phyloP scores from a whole-genome alignment of 352 stramenopile species.

The Phytophthora lateralis region DNA sequence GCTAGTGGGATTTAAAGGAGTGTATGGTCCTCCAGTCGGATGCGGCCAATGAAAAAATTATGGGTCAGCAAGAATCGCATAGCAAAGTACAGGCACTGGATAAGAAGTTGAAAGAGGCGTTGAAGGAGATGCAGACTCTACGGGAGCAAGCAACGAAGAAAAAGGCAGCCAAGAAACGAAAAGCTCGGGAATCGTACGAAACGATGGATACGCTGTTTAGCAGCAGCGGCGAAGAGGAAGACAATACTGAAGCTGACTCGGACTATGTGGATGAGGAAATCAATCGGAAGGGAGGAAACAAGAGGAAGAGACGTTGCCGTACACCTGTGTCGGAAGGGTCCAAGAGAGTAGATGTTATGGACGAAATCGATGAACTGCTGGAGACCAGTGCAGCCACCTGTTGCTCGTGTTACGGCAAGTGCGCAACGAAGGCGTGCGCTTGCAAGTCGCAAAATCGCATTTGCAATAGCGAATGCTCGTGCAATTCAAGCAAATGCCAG shows the following conservation, averaged over 20 bases:
- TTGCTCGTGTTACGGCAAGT: conserved; percentile 78
- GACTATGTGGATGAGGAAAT: conserved; percentile 72
- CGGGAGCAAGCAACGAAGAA: conserved; percentile 37
- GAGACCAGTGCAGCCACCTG: conserved; percentile 42
- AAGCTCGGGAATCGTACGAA: conserved; percentile 44
- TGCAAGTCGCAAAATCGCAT: conserved; percentile 53
- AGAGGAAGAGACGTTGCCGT: conserved; percentile 5
- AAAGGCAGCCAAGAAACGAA: conserved; percentile 46
- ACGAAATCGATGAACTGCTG: conserved; percentile 66
- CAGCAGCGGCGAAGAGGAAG: conserved; percentile 62
- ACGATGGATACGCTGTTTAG: conserved; percentile 52
- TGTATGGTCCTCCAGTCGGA: conserved; percentile 33
- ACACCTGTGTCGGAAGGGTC: not conserved
- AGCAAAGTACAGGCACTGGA: conserved; percentile 4
- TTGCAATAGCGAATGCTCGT: conserved; percentile 59
- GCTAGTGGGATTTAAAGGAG: conserved; percentile 42
- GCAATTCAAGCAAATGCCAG: conserved; percentile 59
- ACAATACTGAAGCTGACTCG: conserved; percentile 57
- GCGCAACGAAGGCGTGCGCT: conserved; percentile 68
- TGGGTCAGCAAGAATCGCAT: conserved; percentile 31
- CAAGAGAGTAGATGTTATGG: conserved; percentile 36
- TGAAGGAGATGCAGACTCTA: conserved; percentile 30
- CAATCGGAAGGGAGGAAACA: conserved; percentile 1
- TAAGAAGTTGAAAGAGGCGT: conserved; percentile 26
- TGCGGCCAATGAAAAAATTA: conserved; percentile 14